Conservation (phyloP, 495 filamentous ascomycete genomes). For the Penicillium pancosmium region DNA sequence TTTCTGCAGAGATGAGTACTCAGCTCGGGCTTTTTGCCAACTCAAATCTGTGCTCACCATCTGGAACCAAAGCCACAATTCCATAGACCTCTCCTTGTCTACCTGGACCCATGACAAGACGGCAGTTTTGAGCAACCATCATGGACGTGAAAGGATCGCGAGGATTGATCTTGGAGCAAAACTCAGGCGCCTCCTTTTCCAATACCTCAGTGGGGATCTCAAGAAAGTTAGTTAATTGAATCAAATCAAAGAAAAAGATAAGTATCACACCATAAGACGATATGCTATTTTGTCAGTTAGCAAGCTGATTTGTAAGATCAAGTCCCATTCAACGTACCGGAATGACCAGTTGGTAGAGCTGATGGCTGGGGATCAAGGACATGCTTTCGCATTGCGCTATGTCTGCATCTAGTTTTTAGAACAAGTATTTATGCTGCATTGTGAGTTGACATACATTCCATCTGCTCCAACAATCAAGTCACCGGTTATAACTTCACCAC, state of each 20-base stretch:
- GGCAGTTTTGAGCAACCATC: slow-evolving; percentile 27
- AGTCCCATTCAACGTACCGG: slow-evolving; percentile 20
- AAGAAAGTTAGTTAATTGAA: neutral
- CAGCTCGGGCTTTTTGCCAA: neutral
- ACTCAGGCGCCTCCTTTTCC: slow-evolving; percentile 24
- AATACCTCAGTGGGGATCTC: slow-evolving; percentile 22
- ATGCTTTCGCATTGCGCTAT: slow-evolving; percentile 22
- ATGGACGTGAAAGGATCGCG: slow-evolving; percentile 26
- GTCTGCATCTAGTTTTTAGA: slow-evolving; percentile 5
- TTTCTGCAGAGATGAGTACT: slow-evolving; percentile 13
- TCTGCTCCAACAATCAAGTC: slow-evolving; percentile 54
- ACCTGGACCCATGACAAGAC: slow-evolving; percentile 28
- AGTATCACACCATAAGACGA: slow-evolving; percentile 24
- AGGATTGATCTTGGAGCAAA: slow-evolving; percentile 30
- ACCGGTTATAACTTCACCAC: slow-evolving; percentile 20
- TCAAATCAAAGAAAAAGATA: neutral
- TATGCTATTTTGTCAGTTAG: slow-evolving; percentile 18
- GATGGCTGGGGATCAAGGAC: slow-evolving; percentile 8
- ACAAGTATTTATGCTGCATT: neutral
- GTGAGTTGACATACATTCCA: slow-evolving; percentile 34
- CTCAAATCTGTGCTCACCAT: slow-evolving; percentile 10
- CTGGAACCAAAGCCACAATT: slow-evolving; percentile 25
- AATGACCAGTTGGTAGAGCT: slow-evolving; percentile 25
- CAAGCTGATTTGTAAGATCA: neutral
- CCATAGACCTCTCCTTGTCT: slow-evolving; percentile 27